Evolutionary conservation across 208 protist species (phyloP).

Genomic region (Angomonas deanei): DNA sequence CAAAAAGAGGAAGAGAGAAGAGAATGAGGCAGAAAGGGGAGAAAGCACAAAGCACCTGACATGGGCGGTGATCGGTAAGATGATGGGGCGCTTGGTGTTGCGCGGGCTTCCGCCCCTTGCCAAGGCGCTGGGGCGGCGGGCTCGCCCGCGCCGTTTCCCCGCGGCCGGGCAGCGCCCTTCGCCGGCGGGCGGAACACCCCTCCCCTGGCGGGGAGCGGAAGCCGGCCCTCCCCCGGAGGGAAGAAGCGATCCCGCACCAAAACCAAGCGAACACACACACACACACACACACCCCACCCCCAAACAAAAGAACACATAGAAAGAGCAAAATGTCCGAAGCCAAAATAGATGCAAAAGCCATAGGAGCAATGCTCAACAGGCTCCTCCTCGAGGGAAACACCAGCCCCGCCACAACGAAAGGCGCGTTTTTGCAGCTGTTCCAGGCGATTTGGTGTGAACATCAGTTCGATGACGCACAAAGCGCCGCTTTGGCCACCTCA

Average conservation of each 20-base stretch:
- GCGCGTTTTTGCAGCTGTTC: background rate
- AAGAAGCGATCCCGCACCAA: no score
- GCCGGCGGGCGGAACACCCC: no score
- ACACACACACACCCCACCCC: background rate
- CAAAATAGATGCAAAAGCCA: background rate
- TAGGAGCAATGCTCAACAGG: background rate
- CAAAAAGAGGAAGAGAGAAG: background rate
- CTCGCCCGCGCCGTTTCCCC: no score
- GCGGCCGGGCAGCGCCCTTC: no score
- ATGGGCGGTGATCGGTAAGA: no score
- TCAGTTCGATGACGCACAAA: slow-evolving; percentile 19
- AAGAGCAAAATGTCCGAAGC: background rate
- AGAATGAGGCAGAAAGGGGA: background rate
- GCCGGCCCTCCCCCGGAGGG: no score
- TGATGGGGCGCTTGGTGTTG: no score
- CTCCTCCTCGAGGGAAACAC: background rate
- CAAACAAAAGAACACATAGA: background rate
- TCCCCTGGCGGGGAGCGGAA: no score
- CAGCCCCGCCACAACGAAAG: background rate
- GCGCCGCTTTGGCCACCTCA: slow-evolving; percentile 56
- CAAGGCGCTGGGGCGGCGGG: no score
- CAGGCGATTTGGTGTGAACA: background rate
- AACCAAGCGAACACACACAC: background rate
- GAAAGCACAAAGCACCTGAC: background rate
- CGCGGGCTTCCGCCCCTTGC: no score